A percentile compares a stretch with the other conserved stretches of the same genome.
phyloP scores from a whole-genome alignment of 768 basidiomycete genomes.

The Amanita pseudoporphyria region DNA sequence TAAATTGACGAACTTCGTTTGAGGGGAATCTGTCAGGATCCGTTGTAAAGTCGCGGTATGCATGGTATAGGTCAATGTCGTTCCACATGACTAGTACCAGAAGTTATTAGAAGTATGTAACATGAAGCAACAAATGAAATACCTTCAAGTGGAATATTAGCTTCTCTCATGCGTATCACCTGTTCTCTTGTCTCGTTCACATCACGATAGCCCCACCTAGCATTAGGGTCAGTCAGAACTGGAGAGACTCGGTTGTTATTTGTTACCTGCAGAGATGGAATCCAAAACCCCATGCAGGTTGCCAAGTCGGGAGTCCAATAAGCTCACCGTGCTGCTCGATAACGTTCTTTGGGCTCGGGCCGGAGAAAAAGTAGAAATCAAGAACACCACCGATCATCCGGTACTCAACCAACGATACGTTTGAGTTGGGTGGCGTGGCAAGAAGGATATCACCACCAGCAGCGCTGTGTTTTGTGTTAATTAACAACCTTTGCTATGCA shows the following conservation, averaged over 20 bases:
- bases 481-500: neutral
- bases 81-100: constrained; percentile 57
- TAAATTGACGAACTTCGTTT: constrained; percentile 44
- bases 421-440: constrained; percentile 42
- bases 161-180: constrained; percentile 48
- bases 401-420: constrained; percentile 61
- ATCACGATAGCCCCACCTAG: constrained; percentile 33
- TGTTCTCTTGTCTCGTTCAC: constrained; percentile 45
- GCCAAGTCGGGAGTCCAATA: constrained; percentile 63
- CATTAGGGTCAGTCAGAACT: constrained; percentile 18
- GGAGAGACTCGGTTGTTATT: too few species aligned
- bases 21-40: constrained; percentile 56
- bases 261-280: constrained; percentile 63
- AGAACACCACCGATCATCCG: constrained; percentile 65
- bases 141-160: constrained; percentile 74
- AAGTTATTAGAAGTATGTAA: neutral
- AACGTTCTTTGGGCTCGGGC: constrained; percentile 46
- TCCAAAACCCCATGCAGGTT: constrained; percentile 69
- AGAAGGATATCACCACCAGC: constrained; percentile 66
- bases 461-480: constrained; percentile 28
- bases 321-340: constrained; percentile 61
- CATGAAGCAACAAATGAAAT: constrained; percentile 2
- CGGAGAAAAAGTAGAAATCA: constrained; percentile 73
- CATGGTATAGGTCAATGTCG: constrained; percentile 67
- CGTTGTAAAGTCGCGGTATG: constrained; percentile 57